phyloP scores from a whole-genome alignment of 257 asterid genomes.

The Forsythia viridissima region DNA sequence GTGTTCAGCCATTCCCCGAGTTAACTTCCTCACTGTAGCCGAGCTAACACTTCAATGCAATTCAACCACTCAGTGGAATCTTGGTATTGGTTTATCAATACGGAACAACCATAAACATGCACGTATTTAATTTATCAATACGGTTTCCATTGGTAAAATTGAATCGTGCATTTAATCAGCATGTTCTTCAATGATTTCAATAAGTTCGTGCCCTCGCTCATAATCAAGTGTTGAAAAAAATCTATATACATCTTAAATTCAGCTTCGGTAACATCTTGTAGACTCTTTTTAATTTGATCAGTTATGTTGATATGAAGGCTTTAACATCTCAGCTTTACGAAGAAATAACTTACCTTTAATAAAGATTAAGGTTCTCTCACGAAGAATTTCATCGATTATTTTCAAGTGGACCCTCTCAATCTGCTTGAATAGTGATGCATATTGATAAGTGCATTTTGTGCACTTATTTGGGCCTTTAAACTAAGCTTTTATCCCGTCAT shows the following conservation, averaged over 20 bases:
- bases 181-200: conserved; percentile 85
- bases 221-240: conserved; percentile 69
- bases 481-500: no score
- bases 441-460: no score
- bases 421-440: neutral
- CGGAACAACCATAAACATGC: conserved; percentile 84
- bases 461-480: no score
- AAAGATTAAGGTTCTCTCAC: no score
- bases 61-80: conserved; percentile 82
- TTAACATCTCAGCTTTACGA: no score
- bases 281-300: conserved; percentile 54
- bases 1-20: conserved; percentile 75
- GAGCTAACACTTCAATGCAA: conserved; percentile 76
- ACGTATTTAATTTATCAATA: conserved; percentile 72
- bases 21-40: conserved; percentile 70
- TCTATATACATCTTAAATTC: conserved; percentile 94
- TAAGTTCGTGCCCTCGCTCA: conserved; percentile 81
- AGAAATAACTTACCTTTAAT: no score
- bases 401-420: no score
- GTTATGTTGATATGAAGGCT: neutral
- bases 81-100: conserved; percentile 44
- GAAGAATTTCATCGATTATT: no score
- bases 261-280: conserved; percentile 93
- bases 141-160: conserved; percentile 81
- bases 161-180: conserved; percentile 90